Evolutionary conservation across 768 basidiomycete species (phyloP).

Genomic region (Lactarius hengduanensis): DNA sequence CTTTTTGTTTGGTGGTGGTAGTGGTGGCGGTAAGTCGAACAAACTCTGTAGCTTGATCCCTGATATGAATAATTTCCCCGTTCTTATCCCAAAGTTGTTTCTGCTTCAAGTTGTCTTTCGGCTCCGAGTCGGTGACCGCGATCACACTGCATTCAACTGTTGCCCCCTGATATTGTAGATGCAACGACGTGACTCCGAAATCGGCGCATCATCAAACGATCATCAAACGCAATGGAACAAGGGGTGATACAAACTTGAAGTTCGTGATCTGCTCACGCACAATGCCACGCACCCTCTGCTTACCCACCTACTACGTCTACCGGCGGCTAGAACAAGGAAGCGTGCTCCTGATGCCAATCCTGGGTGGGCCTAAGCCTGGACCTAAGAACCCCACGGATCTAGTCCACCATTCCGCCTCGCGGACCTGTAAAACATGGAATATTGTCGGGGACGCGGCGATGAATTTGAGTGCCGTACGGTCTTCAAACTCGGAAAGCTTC

Average conservation of each 20-base stretch:
- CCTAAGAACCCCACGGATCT: neutral
- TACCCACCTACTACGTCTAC: neutral
- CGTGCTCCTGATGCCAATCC: neutral
- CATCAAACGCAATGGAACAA: neutral
- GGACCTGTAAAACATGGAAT: neutral
- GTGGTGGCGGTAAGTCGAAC: neutral
- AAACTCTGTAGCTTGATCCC: neutral
- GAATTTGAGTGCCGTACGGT: neutral
- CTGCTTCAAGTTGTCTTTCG: no score
- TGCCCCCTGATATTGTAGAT: no score
- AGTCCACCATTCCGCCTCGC: neutral
- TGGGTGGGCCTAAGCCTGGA: neutral
- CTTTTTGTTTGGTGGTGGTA: neutral
- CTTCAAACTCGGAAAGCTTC: neutral
- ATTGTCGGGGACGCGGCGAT: neutral
- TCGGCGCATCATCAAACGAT: neutral
- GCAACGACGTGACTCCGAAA: neutral
- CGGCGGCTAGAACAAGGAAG: neutral
- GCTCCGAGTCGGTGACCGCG: neutral
- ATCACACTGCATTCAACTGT: no score
- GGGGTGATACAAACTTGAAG: neutral
- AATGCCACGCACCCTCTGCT: no score
- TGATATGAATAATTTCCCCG: neutral
- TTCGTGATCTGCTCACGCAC: neutral
- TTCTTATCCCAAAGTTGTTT: neutral